Conservation (phyloP, 805 yeast genomes). For the Candida quercuum region DNA sequence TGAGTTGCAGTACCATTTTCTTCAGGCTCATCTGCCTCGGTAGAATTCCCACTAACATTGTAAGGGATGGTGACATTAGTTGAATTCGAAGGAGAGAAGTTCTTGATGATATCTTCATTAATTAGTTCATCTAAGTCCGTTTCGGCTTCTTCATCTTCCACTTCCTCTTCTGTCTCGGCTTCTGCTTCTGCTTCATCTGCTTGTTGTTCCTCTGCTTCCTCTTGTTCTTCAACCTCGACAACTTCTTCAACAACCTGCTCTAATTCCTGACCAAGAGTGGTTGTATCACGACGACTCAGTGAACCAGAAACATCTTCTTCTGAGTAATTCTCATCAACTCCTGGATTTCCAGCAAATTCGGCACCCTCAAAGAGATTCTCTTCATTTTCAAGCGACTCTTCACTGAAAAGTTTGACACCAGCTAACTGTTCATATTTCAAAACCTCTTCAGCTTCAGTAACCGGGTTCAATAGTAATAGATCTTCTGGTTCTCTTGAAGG, state of each 20-base stretch:
- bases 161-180: slow-evolving; percentile 1
- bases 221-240: slow-evolving; percentile 8
- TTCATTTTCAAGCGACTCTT: slow-evolving; percentile 1
- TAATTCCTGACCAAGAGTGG: not conserved
- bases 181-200: slow-evolving; percentile 4
- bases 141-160: slow-evolving; percentile 4
- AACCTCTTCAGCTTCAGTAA: slow-evolving; percentile 22
- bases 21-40: not conserved
- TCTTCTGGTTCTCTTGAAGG: slow-evolving; percentile 25
- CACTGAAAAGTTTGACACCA: slow-evolving; percentile 12
- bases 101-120: slow-evolving; percentile 7
- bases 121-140: slow-evolving; percentile 10
- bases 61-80: not conserved
- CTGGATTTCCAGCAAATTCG: slow-evolving; percentile 2
- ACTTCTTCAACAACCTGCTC: slow-evolving; percentile 6
- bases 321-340: not conserved
- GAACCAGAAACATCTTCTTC: not conserved
- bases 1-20: not conserved
- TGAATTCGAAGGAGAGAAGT: not conserved
- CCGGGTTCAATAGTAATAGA: slow-evolving; percentile 21
- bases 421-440: slow-evolving; percentile 21
- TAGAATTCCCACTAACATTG: not conserved
- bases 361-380: slow-evolving; percentile 1
- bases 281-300: slow-evolving; percentile 1
- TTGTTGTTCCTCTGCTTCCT: slow-evolving; percentile 3